Percentiles rank a stretch among this genome's conserved stretches.
Conservation (phyloP, 2,329 filamentous ascomycete genomes). For the Talaromyces sp. region DNA sequence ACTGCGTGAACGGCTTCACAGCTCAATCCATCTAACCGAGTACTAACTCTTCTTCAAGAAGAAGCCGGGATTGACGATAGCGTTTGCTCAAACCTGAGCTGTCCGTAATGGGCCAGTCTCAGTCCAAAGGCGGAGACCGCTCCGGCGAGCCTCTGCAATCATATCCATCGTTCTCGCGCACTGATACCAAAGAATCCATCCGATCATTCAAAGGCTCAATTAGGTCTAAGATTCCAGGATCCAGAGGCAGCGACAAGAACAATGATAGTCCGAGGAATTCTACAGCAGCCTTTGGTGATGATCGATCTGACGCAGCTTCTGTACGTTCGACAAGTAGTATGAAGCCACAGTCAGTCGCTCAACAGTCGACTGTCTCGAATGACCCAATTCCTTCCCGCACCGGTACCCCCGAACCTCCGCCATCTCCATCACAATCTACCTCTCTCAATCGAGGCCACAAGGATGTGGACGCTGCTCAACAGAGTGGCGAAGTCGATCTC, state of each 20-base stretch:
- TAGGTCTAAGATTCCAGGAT: conserved; percentile 81
- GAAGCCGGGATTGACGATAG: conserved; percentile 19
- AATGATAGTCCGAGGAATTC: conserved; percentile 81
- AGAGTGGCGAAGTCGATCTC: conserved; percentile 85
- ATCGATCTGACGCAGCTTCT: conserved; percentile 73
- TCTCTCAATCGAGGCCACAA: conserved; percentile 70
- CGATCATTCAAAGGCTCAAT: conserved; percentile 78
- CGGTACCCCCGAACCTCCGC: conserved; percentile 62
- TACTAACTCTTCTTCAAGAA: background rate
- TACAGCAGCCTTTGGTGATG: conserved; percentile 52
- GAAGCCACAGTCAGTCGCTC: conserved; percentile 32
- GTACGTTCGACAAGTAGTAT: conserved; percentile 65
- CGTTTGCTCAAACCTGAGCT: conserved; percentile 28
- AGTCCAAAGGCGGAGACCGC: conserved; percentile 51
- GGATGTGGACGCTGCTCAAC: conserved; percentile 75
- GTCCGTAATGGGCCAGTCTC: conserved; percentile 50
- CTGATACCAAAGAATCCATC: conserved; percentile 88
- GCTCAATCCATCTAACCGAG: conserved; percentile 11
- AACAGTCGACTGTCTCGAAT: conserved; percentile 37
- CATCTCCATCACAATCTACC: conserved; percentile 80
- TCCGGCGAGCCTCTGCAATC: conserved; percentile 67
- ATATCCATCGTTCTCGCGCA: conserved; percentile 86
- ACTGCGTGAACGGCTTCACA: conserved; percentile 23
- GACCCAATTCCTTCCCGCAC: conserved; percentile 46
- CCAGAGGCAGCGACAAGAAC: conserved; percentile 27